Base-by-base conservation (phyloP, 148 eudicot species). In the Dysphania ambrosioides region DNA sequence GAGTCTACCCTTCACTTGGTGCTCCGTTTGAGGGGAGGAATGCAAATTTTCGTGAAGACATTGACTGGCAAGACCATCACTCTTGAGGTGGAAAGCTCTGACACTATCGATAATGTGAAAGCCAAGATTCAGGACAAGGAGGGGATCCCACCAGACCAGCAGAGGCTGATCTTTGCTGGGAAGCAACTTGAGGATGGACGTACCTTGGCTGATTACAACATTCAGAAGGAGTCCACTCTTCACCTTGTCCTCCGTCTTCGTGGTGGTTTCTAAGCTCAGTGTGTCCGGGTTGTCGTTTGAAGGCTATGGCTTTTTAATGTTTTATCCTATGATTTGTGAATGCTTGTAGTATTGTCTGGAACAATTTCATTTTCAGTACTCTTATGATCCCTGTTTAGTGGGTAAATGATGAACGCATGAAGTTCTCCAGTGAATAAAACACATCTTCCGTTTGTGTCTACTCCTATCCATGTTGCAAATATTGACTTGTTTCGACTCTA, bases 221-320 rank as follows among this genome's bases (percentile, higher is more conserved):
- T 71, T 5, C 74, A 71, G 74, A 71, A 71, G 74, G 74, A 71
- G 38, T 71, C 74, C 10, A 71, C 74, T 32, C 74, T 71, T 24
- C 74, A 71, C 74, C 74, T 72, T 56, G 74, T 72, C 34, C 74
- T 72, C 16, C 74, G 74, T 72, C 74, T 72, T 6, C 64, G 74
- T 56, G 74, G 74, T 56, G 74, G 74, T 23, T 55, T 71, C 40
- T 71, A 71, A 71, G 47, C 60, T 55, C 1, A 5, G 18, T 15
- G 57, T 44, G n/a, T 21, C 41, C 10, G 29, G 47, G 0, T 35
- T 47, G 7, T 31, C 40, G 23, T 10, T 0, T 34, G 6, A 27
- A 29, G 35, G 71, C 4, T 18, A 4, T 4, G 8, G 5, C 24
- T 5, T 24, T 6, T 70, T 51, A 58, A 8, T 24, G 61, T 55